These are phyloP conservation scores for Acrocalymma vagum DNA, from an alignment of 2,329 filamentous ascomycete genomes.

Conservation along the genomic window DNA sequence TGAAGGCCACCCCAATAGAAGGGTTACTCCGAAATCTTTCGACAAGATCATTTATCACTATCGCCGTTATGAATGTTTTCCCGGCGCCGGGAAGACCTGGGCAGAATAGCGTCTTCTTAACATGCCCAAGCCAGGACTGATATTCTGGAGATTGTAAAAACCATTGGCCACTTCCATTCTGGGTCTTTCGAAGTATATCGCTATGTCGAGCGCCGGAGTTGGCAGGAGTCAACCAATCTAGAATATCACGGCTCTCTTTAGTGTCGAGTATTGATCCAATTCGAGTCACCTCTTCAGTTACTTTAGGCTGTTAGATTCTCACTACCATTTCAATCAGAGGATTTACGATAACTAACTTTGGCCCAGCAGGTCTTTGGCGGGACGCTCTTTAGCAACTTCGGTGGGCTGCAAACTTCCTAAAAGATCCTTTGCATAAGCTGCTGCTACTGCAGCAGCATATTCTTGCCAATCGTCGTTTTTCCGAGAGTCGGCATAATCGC, in stretches of 20 bases:
- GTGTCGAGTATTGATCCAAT: background rate
- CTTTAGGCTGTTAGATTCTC: background rate
- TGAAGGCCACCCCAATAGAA: conserved; percentile 37
- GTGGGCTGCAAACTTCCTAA: conserved; percentile 1
- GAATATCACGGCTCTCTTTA: background rate
- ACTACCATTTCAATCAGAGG: background rate
- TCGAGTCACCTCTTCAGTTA: background rate
- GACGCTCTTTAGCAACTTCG: conserved; percentile 5
- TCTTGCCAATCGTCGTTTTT: no score
- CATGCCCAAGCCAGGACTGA: conserved; percentile 16
- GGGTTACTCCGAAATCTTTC: background rate
- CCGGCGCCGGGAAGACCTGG: conserved; percentile 34
- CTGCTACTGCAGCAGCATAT: no score
- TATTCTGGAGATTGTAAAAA: conserved; percentile 20
- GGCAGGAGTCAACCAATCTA: no score
- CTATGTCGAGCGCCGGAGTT: no score
- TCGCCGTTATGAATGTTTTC: conserved; percentile 36
- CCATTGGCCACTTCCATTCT: conserved; percentile 29
- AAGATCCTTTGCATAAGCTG: no score
- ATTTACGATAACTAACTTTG: conserved; percentile 5
- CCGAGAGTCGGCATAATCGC: no score
- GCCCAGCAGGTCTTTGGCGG: conserved; percentile 2
- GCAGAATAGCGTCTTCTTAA: conserved; percentile 28
- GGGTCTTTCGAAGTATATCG: no score
- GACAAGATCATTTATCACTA: conserved; percentile 22